Evolutionary conservation across 352 stramenopile genomes (phyloP).

Genomic region (Pythium rishiriense): DNA sequence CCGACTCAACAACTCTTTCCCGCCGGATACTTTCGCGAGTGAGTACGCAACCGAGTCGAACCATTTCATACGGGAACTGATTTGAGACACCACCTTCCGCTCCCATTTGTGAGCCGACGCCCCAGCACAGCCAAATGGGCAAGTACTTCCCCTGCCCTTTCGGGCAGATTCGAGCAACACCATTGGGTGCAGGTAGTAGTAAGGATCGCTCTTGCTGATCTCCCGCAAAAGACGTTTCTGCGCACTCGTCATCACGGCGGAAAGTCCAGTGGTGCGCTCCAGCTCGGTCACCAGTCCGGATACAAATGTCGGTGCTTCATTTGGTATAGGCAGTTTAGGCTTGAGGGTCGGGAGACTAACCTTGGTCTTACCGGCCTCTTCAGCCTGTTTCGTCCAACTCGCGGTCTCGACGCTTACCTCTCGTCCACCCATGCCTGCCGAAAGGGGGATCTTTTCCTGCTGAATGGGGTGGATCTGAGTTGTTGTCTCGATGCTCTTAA

Average conservation of each 20-base stretch:
- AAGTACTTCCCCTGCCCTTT: constrained; percentile 26
- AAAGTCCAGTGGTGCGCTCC: constrained; percentile 45
- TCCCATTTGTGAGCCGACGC: constrained; percentile 59
- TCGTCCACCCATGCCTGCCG: not conserved
- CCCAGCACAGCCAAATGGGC: constrained; percentile 57
- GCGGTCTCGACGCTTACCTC: not conserved
- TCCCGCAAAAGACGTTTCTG: constrained; percentile 63
- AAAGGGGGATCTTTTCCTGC: not conserved
- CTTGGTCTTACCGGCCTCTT: not conserved
- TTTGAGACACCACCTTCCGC: constrained; percentile 71
- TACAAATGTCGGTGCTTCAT: constrained; percentile 21
- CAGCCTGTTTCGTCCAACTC: not conserved
- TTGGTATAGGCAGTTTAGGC: constrained; percentile 11
- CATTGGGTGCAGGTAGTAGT: constrained; percentile 65
- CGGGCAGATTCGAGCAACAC: constrained; percentile 21
- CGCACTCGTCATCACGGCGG: constrained; percentile 66
- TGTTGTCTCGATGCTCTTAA: too few species aligned
- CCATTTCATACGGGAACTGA: constrained; percentile 79
- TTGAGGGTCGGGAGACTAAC: not conserved
- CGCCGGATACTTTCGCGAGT: constrained; percentile 53
- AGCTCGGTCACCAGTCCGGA: constrained; percentile 39
- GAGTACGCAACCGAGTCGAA: constrained; percentile 78
- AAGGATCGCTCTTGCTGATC: constrained; percentile 65
- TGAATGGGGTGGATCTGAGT: not conserved
- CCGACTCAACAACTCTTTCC: constrained; percentile 61